Evolutionary conservation across 2,329 filamentous ascomycete species (phyloP), one percentile per base, ranked within the genome.

Genomic region (Cyphellophora attinorum): DNA sequence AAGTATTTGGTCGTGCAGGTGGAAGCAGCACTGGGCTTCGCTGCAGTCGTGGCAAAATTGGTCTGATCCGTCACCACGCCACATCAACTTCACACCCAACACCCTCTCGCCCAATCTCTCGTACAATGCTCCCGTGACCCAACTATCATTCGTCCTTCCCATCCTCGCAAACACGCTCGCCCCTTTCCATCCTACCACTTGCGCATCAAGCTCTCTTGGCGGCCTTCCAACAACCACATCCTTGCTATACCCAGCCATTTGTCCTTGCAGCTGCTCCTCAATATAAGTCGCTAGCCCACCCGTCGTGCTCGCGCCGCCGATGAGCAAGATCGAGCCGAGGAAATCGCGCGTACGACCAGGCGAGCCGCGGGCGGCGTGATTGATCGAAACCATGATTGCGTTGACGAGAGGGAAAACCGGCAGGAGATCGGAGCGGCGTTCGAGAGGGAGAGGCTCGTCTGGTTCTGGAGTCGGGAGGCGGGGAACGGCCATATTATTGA

Each of bases 161-260:
- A 96, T 64, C 62, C 93, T 86, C 3, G 85, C 88, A 66, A 95
- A 98, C 11, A 98, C 88, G 55, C 86, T 94, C 1, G 85, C 91
- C 3, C 91, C 91, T 70, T 98, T 98, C 91, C 91, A 98, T 6
- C 81, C 79, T 34, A 96, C 82, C n/a, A 96, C 88, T 60, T 95
- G 86, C 40, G 91, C 85, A 60, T 98, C 91, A 65, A 98, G 81
- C 50, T 98, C 91, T 50, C 89, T 71, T 0, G 91, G 91, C n/a
- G 77, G 76, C 13, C 71, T 67, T 1, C 73, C 75, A 15, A 81
- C 74, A 42, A 80, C 65, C 37, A 81, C 75, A 46, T 78, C 70
- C 70, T 91, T 77, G 5, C 66, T 63, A 44, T 72, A 73, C n/a
- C 64, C 67, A 1, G 74, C 72, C 33, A 71, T 60, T 16, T 79